Conservation (phyloP, 768 basidiomycete genomes). For the Cystofilobasidium bisporidii region DNA sequence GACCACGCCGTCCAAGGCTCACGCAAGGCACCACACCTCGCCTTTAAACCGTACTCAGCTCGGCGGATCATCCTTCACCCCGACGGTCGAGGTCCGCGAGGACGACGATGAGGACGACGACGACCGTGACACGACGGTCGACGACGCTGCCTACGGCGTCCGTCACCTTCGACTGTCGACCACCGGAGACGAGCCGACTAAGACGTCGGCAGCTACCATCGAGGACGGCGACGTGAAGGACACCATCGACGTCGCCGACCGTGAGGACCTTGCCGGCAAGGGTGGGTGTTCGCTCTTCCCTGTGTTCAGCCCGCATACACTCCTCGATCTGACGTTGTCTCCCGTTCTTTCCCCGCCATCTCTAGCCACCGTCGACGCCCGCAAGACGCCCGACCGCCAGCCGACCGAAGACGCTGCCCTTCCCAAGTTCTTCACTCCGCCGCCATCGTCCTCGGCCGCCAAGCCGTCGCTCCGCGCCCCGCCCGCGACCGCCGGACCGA, state of each 20-base stretch:
- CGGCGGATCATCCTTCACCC: neutral
- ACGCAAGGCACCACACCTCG: neutral
- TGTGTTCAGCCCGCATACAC: neutral
- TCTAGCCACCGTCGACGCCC: neutral
- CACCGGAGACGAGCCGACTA: neutral
- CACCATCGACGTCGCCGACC: neutral
- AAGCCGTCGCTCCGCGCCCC: neutral
- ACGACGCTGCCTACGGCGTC: neutral
- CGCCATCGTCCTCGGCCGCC: neutral
- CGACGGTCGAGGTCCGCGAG: neutral
- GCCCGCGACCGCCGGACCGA: neutral
- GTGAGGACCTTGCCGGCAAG: neutral
- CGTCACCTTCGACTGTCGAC: neutral
- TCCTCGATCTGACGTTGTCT: neutral
- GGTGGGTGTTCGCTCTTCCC: neutral
- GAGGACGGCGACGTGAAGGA: too few species aligned
- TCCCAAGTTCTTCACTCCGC: constrained; percentile 8
- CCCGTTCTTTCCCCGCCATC: neutral
- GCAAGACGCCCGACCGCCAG: constrained; percentile 3
- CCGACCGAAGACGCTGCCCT: neutral
- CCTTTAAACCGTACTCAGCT: neutral
- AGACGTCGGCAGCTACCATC: neutral
- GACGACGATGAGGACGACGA: neutral
- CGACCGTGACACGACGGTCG: neutral
- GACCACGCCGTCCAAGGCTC: neutral